A percentile compares a stretch with the other conserved stretches of the same genome.
Conservation (phyloP, 2,329 filamentous ascomycete species). For the Fusarium albidum region DNA sequence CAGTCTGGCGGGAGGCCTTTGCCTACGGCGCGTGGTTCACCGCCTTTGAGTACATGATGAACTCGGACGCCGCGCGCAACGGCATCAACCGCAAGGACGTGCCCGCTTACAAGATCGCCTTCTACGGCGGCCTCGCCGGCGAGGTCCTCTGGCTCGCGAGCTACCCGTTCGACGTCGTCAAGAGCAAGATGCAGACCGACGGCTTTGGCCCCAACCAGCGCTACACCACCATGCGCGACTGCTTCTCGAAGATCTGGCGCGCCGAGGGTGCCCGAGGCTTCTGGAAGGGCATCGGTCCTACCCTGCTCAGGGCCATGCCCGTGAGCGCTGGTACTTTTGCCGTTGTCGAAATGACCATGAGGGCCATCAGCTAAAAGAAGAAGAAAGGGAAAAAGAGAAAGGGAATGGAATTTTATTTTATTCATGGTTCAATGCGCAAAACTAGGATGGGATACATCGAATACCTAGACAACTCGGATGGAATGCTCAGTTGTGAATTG, state of each 20-base stretch:
- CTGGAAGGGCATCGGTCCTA: conserved; percentile 94
- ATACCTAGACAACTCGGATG: conserved; percentile 15
- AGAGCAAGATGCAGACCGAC: conserved; percentile 99
- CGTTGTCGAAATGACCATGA: conserved; percentile 75
- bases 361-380: conserved; percentile 59
- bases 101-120: conserved; percentile 83
- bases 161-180: conserved; percentile 96
- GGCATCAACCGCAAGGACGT: conserved; percentile 78
- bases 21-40: conserved; percentile 98
- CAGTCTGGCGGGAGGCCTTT: conserved; percentile 86
- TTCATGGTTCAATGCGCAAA: conserved; percentile 8
- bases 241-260: conserved; percentile 83
- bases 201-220: conserved; percentile 77
- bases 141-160: conserved; percentile 93
- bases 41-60: conserved; percentile 96
- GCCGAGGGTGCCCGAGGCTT: conserved; percentile 83
- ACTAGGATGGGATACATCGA: conserved; percentile 8
- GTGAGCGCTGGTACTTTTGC: conserved; percentile 98
- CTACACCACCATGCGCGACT: conserved; percentile 87
- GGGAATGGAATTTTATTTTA: background rate
- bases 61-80: conserved; percentile 83
- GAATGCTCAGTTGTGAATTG: conserved; percentile 6
- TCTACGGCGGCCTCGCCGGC: conserved; percentile 92
- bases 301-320: conserved; percentile 92
- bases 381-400: conserved; percentile 22